Evolutionary conservation across 2,329 filamentous ascomycete genomes (phyloP), one percentile per base, ranked within the genome.

Genomic region (Spiromastix sp.): DNA sequence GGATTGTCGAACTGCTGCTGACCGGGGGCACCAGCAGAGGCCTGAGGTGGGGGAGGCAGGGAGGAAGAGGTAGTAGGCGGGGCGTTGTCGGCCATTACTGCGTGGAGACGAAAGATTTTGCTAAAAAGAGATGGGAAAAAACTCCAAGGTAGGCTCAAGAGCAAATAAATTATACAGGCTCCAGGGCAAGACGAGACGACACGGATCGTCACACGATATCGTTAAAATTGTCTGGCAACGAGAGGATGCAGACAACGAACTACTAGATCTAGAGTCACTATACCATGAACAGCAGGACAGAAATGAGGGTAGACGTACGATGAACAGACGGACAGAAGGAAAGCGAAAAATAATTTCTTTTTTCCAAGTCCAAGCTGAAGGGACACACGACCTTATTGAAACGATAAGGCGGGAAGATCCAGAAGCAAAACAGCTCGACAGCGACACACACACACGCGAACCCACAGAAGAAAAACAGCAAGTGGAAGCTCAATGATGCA

Each of bases 51-150:
- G 42, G 76, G 74, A 34, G 82, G 79, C 48, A 86, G 75, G 61
- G 81, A 75, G 43, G 74, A 67, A 48, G 74, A 62, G 50, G 71
- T 66, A 44, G 78, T 61, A 48, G 77, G 66, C 58, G 77, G 66
- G 56, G 74, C 71, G 65, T 73, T 74, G 56, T 94, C 85, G 65
- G 85, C 78, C 86, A 94, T 93, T 57, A 63, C 65, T 62, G 48
- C 45, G 45, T 38, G 41, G 39, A 41, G 40, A 42, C 40, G 42
- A 37, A 37, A 32, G 25, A 36, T 42, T 43, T 40, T 37, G 34
- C 41, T 44, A 44, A 44, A 41, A 32, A 42, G 39, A 45, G 45
- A 31, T 34, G 34, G 34, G 46, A 43, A 42, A 45, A 31, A 46
- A 42, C n/a, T n/a, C n/a, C n/a, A n/a, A n/a, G n/a, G n/a, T n/a